These are phyloP conservation scores for Xylariaceae sp. DNA, from an alignment of 2,329 filamentous ascomycete species.

Conservation along the genomic window DNA sequence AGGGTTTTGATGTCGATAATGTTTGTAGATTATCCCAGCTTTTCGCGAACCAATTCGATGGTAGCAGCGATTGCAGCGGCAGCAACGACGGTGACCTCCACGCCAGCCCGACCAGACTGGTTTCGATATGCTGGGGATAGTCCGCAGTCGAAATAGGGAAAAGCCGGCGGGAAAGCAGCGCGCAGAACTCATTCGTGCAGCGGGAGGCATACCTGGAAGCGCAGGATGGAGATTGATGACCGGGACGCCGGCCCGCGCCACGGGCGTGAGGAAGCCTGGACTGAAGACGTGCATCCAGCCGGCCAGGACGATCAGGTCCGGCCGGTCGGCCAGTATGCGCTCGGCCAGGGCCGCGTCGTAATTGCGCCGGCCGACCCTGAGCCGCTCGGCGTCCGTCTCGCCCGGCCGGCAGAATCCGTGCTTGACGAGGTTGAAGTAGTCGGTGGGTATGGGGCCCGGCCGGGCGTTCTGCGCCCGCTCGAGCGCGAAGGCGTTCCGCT, in stretches of 20 bases:
- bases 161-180: no score
- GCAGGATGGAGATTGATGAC: constrained; percentile 81
- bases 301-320: constrained; percentile 71
- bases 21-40: no score
- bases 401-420: constrained; percentile 55
- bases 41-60: no score
- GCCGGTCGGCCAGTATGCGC: constrained; percentile 55
- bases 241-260: constrained; percentile 53
- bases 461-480: constrained; percentile 37
- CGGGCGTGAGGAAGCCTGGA: constrained; percentile 55
- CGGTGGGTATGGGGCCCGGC: constrained; percentile 55
- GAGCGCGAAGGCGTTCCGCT: constrained; percentile 38
- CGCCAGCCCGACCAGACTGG: no score
- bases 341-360: constrained; percentile 72
- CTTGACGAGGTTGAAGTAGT: constrained; percentile 74
- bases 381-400: constrained; percentile 49
- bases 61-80: no score
- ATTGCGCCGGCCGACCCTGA: constrained; percentile 51
- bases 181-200: no score
- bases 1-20: constrained; percentile 2
- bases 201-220: constrained; percentile 36
- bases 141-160: no score
- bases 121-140: no score
- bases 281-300: constrained; percentile 86
- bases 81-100: no score